Evolutionary conservation across 352 stramenopile species (phyloP), one percentile per base, ranked within the genome.

Genomic region (Thalassiosira pacifica): DNA sequence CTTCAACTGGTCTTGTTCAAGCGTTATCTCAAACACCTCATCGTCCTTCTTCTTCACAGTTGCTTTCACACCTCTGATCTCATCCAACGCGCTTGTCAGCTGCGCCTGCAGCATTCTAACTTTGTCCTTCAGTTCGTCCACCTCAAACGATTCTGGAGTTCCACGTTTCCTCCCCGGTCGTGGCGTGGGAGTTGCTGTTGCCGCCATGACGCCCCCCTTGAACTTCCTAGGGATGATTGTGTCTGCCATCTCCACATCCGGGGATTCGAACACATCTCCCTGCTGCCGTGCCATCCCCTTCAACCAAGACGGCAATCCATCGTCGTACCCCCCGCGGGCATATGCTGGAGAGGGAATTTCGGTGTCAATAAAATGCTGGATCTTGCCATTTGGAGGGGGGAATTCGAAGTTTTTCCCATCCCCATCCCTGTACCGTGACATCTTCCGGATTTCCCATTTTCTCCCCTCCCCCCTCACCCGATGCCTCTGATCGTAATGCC

Each of bases 321-420:
- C 22, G 19, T 65, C 55, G 24, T 11, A 34, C 18, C n/a, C 8
- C 6, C 55, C 55, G 16, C 32, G 19, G 8, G 4, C 18, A 34
- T 18, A 24, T 37, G 8, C 22, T 19, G 1, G 8, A 29, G 61
- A 3, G 11, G 22, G 34, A 52, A 26, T 69, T 29, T 53, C n/a
- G 29, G 3, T 59, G 4, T 72, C 64, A 72, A 72, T 72, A 24
- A 59, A 72, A 19, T 32, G 5, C 18, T 31, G 64, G 2, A 72
- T 11, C 5, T 5, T 59, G 9, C 3, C 13, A 34, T 72, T 72
- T 59, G 64, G 64, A 24, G 64, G 64, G 6, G 64, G 40, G 34
- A 72, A 72, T 24, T 37, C 34, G 26, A 72, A 59, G 10, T 48
- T 59, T 22, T 72, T 72, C 4, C 64, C 64, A 37, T 72, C 40